These are phyloP conservation scores for Mucor lusitanicus DNA, from an alignment of 371 early-diverging fungal genomes.

Conservation along the genomic window DNA sequence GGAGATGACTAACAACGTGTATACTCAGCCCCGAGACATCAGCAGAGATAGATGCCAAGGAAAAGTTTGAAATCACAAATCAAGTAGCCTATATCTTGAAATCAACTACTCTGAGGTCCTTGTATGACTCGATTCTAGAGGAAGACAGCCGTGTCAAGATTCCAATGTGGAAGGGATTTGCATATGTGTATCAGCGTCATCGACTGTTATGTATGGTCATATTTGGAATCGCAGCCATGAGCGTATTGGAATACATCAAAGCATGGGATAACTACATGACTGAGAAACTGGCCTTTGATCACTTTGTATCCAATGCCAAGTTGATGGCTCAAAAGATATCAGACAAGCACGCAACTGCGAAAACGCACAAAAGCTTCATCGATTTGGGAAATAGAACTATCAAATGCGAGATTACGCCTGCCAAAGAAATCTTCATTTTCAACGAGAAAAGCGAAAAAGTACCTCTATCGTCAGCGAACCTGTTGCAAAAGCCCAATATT, in stretches of 20 bases:
- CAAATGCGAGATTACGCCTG: slow-evolving; percentile 18
- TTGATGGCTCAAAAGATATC: slow-evolving; percentile 19
- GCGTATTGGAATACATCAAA: slow-evolving; percentile 17
- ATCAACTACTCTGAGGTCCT: slow-evolving; percentile 3
- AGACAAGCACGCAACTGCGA: slow-evolving; percentile 13
- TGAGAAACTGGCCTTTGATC: slow-evolving; percentile 11
- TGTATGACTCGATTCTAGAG: slow-evolving; percentile 12
- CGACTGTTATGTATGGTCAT: slow-evolving; percentile 11
- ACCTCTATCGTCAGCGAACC: slow-evolving; percentile 2
- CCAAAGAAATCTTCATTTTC: slow-evolving; percentile 15
- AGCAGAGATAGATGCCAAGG: background rate
- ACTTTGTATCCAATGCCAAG: slow-evolving; percentile 22
- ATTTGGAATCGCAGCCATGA: background rate
- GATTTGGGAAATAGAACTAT: slow-evolving; percentile 20
- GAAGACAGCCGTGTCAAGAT: background rate
- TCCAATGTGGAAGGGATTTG: slow-evolving; percentile 18
- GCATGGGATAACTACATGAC: slow-evolving; percentile 16
- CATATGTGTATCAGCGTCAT: slow-evolving; percentile 8
- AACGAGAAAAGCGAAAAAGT: slow-evolving; percentile 11
- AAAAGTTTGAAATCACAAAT: slow-evolving; percentile 11
- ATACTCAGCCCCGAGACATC: slow-evolving; percentile 8
- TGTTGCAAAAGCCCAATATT: slow-evolving; percentile 13
- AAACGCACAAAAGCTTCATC: slow-evolving; percentile 21
- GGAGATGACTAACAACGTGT: background rate
- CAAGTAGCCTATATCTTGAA: slow-evolving; percentile 12